Evolutionary conservation across 2,329 filamentous ascomycete species (phyloP).

Genomic region (Lasiodiplodia sp.): DNA sequence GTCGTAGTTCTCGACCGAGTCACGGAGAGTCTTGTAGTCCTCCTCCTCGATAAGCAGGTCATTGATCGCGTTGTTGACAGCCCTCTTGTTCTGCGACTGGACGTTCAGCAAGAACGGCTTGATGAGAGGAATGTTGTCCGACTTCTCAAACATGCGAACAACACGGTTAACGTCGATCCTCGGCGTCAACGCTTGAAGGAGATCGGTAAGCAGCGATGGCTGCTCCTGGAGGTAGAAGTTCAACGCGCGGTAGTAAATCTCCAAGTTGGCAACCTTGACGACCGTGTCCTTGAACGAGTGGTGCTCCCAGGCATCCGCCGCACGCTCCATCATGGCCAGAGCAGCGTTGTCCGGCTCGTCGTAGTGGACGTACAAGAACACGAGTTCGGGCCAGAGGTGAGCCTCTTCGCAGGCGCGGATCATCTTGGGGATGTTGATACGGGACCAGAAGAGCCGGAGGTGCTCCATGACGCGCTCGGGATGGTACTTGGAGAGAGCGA

Average conservation of each 20-base stretch:
- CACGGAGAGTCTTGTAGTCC: conserved; percentile 97
- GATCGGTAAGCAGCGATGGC: conserved; percentile 91
- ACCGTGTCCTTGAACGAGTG: conserved; percentile 99
- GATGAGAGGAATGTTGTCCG: conserved; percentile 96
- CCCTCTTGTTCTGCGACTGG: conserved; percentile 95
- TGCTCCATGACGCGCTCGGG: conserved; percentile 98
- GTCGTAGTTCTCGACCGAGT: conserved; percentile 98
- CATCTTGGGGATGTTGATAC: conserved; percentile 98
- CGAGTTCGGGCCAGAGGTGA: conserved; percentile 94
- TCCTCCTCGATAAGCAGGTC: conserved; percentile 98
- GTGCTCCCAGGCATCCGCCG: conserved; percentile 98
- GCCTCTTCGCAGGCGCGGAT: conserved; percentile 93
- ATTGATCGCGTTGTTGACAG: conserved; percentile 97
- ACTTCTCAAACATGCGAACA: conserved; percentile 99
- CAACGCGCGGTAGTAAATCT: conserved; percentile 97
- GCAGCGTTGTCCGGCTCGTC: conserved; percentile 98
- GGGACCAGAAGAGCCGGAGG: conserved; percentile 96
- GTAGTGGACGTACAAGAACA: conserved; percentile 98
- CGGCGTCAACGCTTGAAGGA: conserved; percentile 88
- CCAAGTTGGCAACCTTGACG: conserved; percentile 96
- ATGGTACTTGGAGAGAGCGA: conserved; percentile 92
- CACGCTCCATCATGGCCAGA: conserved; percentile 96
- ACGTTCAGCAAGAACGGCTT: conserved; percentile 98
- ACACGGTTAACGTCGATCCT: conserved; percentile 98
- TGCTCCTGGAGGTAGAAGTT: conserved; percentile 99